These are phyloP conservation scores for Nicotiana tomentosiformis DNA, from an alignment of 257 asterid species.

Conservation along the genomic window DNA sequence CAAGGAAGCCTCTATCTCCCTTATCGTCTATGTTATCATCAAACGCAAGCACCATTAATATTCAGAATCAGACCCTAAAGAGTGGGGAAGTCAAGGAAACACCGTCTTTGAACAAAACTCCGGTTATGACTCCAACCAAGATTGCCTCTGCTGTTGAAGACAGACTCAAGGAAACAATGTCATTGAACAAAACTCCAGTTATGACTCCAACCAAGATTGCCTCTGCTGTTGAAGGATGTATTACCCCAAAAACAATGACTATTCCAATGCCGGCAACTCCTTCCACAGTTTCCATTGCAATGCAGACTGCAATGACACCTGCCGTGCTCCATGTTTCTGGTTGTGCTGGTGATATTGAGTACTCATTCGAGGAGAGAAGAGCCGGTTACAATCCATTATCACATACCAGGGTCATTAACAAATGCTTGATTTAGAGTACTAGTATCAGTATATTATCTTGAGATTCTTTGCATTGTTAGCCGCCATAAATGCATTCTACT, in stretches of 20 bases:
- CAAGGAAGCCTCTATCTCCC: conserved; percentile 49
- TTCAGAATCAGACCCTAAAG: conserved; percentile 26
- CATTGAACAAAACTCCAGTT: conserved; percentile 10
- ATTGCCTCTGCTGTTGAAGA: not conserved
- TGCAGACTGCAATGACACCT: conserved; percentile 38
- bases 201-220: conserved; percentile 23
- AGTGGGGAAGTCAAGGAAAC: conserved; percentile 24
- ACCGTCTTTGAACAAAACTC: conserved; percentile 9
- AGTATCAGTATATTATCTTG: not conserved
- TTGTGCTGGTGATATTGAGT: conserved; percentile 16
- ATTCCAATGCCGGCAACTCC: conserved; percentile 33
- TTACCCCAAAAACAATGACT: conserved; percentile 30
- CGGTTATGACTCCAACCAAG: conserved; percentile 25
- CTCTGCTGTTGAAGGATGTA: conserved; percentile 13
- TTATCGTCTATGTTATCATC: conserved; percentile 39
- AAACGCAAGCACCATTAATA: conserved; percentile 34
- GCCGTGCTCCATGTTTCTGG: conserved; percentile 12
- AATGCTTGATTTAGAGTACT: conserved; percentile 15
- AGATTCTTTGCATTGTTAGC: no score
- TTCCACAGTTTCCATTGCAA: conserved; percentile 21
- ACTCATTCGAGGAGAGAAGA: conserved; percentile 70
- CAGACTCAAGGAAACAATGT: conserved; percentile 18
- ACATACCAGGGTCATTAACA: conserved; percentile 14
- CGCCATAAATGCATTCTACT: not conserved
- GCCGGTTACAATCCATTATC: conserved; percentile 38